Evolutionary conservation across 495 filamentous ascomycete genomes (phyloP), one percentile per base, ranked within the genome.

Genomic region (Clavariopsis aquatica): DNA sequence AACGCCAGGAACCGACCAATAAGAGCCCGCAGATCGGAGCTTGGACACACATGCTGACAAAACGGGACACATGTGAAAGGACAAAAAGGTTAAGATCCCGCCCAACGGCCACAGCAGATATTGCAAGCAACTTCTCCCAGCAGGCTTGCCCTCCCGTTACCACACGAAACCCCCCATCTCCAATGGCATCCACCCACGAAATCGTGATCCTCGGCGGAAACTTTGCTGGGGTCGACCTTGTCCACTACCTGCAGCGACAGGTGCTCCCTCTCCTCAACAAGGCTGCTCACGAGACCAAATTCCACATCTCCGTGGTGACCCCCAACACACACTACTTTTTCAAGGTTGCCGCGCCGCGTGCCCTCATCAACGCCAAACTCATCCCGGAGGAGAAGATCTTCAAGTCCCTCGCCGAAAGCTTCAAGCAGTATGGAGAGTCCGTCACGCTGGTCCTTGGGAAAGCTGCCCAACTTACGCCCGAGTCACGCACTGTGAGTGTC

Each of bases 181-280:
- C 38, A 8, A 43, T 43, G 38, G 13, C 31, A 6, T 43, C 38
- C 38, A 41, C 34, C 23, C 43, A 57, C 45, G 69, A 73, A 46
- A 68, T 91, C 49, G 78, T 89, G 19, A 76, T 91, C 36, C 79
- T 90, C 6, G 88, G 88, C 36, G 87, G 80, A 56, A 83, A 81
- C 52, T 78, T 72, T 69, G 80, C 80, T 10, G 87, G 86, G 53
- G 58, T 88, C 0, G 71, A 73, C 15, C 69, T 84, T 43, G 82
- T 85, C 1, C 85, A 89, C 72, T 77, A 82, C 57, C 74, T 87
- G 47, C 75, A 86, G 13, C 77, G 80, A 45, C 75, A 81, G 65
- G 78, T 73, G 2, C 57, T 78, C 27, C 61, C 75, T 22, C 41
- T 63, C 27, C 66, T 75, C 20, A 52, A 68, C 60, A 71, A 74